Evolutionary conservation across 1,284 basidiomycete species (phyloP).

Genomic region (Ceratobasidium papillatum): DNA sequence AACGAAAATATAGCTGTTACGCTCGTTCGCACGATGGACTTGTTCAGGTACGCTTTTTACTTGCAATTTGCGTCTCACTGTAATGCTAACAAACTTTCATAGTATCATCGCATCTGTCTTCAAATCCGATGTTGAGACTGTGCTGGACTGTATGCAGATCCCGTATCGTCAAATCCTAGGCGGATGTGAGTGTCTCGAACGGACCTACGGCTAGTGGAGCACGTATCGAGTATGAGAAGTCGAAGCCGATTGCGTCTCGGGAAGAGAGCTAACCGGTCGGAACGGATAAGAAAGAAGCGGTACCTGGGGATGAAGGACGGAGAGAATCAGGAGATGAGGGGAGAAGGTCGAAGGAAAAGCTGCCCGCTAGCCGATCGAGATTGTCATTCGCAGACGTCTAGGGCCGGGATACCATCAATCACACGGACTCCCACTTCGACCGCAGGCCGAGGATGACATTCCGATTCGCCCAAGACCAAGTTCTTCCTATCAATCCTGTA

Average conservation of each 20-base stretch:
- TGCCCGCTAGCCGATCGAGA: slow-evolving; percentile 24
- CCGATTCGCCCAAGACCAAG: slow-evolving; percentile 53
- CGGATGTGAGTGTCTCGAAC: slow-evolving; percentile 96
- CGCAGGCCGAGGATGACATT: neutral
- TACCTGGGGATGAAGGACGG: no score
- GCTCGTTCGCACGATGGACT: no score
- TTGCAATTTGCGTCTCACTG: no score
- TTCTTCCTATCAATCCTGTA: slow-evolving; percentile 75
- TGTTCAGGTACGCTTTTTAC: no score
- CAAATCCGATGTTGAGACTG: slow-evolving; percentile 84
- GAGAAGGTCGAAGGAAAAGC: slow-evolving; percentile 46
- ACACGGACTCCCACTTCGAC: slow-evolving; percentile 48
- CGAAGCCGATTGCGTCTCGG: slow-evolving; percentile 78
- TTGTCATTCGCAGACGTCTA: slow-evolving; percentile 17
- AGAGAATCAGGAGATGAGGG: slow-evolving; percentile 53
- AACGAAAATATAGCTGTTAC: no score
- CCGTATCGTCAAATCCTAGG: slow-evolving; percentile 90
- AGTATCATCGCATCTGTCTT: no score
- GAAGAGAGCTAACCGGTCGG: slow-evolving; percentile 55
- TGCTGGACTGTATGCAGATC: slow-evolving; percentile 93
- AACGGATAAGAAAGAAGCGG: slow-evolving; percentile 43
- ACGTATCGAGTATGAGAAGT: slow-evolving; percentile 71
- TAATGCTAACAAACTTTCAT: slow-evolving; percentile 54
- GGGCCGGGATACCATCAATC: neutral
- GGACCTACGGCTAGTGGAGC: slow-evolving; percentile 82